Conservation (phyloP, 1,139 yeast genomes). For the Saccharomyces uvarum region DNA sequence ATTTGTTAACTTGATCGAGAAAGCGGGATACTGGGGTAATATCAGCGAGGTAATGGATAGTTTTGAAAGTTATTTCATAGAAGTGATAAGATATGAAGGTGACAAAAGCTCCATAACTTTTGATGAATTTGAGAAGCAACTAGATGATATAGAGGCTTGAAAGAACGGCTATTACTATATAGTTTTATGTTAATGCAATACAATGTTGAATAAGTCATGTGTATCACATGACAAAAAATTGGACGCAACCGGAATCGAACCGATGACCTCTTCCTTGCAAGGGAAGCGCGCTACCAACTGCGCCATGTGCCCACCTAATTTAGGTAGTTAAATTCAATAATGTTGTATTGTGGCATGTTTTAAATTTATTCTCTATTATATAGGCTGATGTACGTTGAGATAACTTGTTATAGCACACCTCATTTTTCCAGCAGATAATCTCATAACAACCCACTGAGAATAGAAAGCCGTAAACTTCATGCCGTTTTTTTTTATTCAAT, state of each 20-base stretch:
- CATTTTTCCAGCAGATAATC: too few relatives aligned
- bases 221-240: too few relatives aligned
- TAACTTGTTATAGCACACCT: too few relatives aligned
- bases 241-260: slow-evolving; percentile 33
- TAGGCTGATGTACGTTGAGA: too few relatives aligned
- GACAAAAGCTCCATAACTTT: slow-evolving; percentile 23
- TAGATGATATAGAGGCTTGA: slow-evolving; percentile 1
- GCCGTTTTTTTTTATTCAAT: too few relatives aligned
- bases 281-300: slow-evolving; percentile 34
- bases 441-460: too few relatives aligned
- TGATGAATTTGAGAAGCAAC: slow-evolving; percentile 14
- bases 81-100: slow-evolving; percentile 31
- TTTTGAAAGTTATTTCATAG: slow-evolving; percentile 23
- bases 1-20: slow-evolving; percentile 56
- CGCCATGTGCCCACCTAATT: slow-evolving; percentile 28
- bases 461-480: too few relatives aligned
- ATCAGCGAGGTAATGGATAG: slow-evolving; percentile 19
- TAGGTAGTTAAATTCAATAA: background rate
- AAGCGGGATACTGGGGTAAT: slow-evolving; percentile 40
- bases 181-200: background rate
- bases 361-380: background rate
- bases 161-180: background rate
- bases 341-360: too few relatives aligned
- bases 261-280: slow-evolving; percentile 33
- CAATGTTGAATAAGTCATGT: background rate